Percentiles rank a stretch among this genome's conserved stretches.
phyloP scores from a whole-genome alignment of 306 rosid genomes.

The Ceratonia siliqua region DNA sequence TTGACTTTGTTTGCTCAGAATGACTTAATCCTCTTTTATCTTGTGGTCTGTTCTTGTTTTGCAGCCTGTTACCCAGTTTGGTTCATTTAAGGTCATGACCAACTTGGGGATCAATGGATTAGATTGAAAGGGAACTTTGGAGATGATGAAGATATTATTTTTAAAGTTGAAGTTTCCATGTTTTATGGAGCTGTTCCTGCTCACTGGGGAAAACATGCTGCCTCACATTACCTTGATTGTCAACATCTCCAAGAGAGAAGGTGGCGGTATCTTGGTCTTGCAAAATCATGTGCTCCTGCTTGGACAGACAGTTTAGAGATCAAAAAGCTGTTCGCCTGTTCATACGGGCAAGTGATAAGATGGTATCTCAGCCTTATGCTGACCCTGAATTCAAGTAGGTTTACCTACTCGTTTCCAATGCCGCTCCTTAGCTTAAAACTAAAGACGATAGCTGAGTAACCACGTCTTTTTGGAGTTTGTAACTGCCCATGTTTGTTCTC shows the following conservation, averaged over 20 bases:
- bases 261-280: slow-evolving; percentile 48
- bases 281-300: slow-evolving; percentile 73
- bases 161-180: slow-evolving; percentile 79
- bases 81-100: slow-evolving; percentile 58
- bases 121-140: slow-evolving; percentile 52
- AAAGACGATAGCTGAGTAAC: no score
- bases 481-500: not conserved
- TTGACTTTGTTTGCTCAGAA: not conserved
- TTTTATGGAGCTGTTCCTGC: slow-evolving; percentile 59
- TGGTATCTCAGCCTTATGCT: slow-evolving; percentile 53
- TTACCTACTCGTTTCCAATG: not conserved
- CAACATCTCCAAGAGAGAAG: slow-evolving; percentile 57
- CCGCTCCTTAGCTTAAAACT: not conserved
- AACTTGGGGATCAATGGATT: slow-evolving; percentile 77
- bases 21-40: no score
- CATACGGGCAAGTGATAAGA: slow-evolving; percentile 31
- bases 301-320: slow-evolving; percentile 71
- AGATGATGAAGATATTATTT: slow-evolving; percentile 53
- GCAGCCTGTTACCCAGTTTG: slow-evolving; percentile 55
- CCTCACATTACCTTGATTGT: slow-evolving; percentile 67
- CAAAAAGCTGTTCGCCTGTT: slow-evolving; percentile 47
- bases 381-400: slow-evolving; percentile 81
- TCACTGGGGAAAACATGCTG: slow-evolving; percentile 46
- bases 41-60: slow-evolving; percentile 29
- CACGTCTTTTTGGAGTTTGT: not conserved